Evolutionary conservation across 2,329 filamentous ascomycete genomes (phyloP).

Genomic region (Pseudogymnoascus sp.): DNA sequence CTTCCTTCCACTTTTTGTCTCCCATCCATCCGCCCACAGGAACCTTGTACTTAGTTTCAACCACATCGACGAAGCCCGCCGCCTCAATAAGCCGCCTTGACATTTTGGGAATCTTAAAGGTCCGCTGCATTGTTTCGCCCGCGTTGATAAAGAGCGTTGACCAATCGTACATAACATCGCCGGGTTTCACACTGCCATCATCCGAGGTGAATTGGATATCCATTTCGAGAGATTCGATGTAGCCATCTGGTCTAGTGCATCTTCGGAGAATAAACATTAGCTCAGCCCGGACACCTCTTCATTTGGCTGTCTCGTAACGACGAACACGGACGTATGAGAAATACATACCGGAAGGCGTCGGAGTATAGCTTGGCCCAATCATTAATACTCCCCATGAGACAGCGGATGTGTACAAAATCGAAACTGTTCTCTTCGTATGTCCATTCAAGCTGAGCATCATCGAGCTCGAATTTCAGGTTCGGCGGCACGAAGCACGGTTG

Average conservation of each 20-base stretch:
- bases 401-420: slow-evolving; percentile 22
- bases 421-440: slow-evolving; percentile 20
- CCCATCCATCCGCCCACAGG: slow-evolving; percentile 7
- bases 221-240: slow-evolving; percentile 35
- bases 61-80: slow-evolving; percentile 6
- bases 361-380: slow-evolving; percentile 18
- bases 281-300: neutral
- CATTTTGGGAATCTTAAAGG: neutral
- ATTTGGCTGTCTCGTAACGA: neutral
- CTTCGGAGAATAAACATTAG: slow-evolving; percentile 11
- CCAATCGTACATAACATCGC: neutral
- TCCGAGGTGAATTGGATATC: slow-evolving; percentile 30
- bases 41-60: neutral
- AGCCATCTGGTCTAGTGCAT: slow-evolving; percentile 34
- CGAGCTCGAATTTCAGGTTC: slow-evolving; percentile 56
- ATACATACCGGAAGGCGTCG: slow-evolving; percentile 8
- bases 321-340: neutral
- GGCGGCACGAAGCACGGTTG: slow-evolving; percentile 40
- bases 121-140: slow-evolving; percentile 23
- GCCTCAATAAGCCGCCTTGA: neutral
- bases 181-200: slow-evolving; percentile 27
- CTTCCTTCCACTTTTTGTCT: neutral
- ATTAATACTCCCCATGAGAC: slow-evolving; percentile 18
- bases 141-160: slow-evolving; percentile 28
- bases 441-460: slow-evolving; percentile 37